These are phyloP conservation scores for Plasmodium fragile DNA, from an alignment of 169 alveolate species.

Conservation along the genomic window DNA sequence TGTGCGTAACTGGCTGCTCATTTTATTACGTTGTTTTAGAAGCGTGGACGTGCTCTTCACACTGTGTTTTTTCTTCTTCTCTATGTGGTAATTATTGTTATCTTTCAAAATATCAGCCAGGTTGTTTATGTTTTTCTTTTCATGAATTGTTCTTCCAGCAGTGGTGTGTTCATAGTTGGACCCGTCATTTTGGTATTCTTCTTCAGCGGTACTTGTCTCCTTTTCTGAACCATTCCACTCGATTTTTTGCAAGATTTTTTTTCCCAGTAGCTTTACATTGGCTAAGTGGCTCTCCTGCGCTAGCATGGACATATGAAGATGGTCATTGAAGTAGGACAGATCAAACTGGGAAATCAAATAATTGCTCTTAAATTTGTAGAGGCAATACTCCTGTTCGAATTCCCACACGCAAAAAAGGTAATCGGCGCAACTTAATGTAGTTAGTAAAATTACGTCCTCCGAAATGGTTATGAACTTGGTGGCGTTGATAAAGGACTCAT, in stretches of 20 bases:
- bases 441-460: slow-evolving; percentile 44
- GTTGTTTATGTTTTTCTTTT: not conserved
- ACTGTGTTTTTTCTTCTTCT: not conserved
- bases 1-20: not conserved
- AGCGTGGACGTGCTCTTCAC: not conserved
- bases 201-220: not conserved
- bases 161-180: slow-evolving; percentile 2
- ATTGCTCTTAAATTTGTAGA: slow-evolving; percentile 73
- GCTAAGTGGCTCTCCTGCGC: slow-evolving; percentile 70
- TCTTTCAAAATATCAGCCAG: not conserved
- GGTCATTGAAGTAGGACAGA: slow-evolving; percentile 21
- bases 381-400: slow-evolving; percentile 60
- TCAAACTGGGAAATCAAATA: slow-evolving; percentile 68
- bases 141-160: not conserved
- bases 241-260: slow-evolving; percentile 57
- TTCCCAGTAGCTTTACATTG: slow-evolving; percentile 24
- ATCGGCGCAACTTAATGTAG: slow-evolving; percentile 59
- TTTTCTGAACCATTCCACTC: slow-evolving; percentile 37
- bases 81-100: not conserved
- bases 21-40: not conserved
- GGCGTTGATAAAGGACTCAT: slow-evolving; percentile 38
- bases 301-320: slow-evolving; percentile 47
- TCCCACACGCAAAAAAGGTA: slow-evolving; percentile 73
- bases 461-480: slow-evolving; percentile 56
- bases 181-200: not conserved